phyloP scores from a whole-genome alignment of 331 rosid species.

The Telfairia occidentalis region DNA sequence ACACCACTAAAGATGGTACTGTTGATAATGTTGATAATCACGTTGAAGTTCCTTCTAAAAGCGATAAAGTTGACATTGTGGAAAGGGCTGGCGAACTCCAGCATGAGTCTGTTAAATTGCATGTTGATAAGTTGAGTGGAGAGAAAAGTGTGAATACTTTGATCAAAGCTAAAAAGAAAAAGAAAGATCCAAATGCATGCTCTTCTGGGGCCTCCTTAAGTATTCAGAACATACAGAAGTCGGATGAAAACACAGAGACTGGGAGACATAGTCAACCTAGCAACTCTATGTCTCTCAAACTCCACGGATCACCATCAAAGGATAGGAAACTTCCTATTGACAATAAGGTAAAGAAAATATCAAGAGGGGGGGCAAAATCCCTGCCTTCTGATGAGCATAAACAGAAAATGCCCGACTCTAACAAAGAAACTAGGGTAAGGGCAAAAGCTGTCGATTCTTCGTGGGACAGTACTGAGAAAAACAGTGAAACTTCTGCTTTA shows the following conservation, averaged over 20 bases:
- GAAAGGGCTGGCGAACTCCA: constrained; percentile 3
- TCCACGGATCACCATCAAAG: constrained; percentile 16
- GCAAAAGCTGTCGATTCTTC: constrained; percentile 20
- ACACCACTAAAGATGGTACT: background rate
- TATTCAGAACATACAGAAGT: constrained; percentile 9
- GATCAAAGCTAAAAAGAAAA: constrained; percentile 14
- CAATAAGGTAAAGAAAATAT: constrained; percentile 25
- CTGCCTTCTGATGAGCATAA: constrained; percentile 25
- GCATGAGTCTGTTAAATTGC: constrained; percentile 19
- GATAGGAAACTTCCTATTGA: constrained; percentile 19
- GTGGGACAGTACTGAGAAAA: constrained; percentile 20
- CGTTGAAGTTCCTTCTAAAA: background rate
- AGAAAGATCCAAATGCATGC: constrained; percentile 1
- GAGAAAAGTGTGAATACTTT: constrained; percentile 1
- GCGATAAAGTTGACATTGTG: constrained; percentile 1
- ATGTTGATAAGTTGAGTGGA: constrained; percentile 15
- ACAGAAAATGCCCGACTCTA: constrained; percentile 21
- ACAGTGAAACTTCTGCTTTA: constrained; percentile 17
- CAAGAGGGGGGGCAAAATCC: constrained; percentile 20
- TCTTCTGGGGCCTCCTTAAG: constrained; percentile 8
- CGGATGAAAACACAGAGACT: background rate
- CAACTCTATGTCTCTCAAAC: constrained; percentile 18
- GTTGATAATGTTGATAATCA: background rate
- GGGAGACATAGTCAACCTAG: constrained; percentile 11
- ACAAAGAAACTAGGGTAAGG: constrained; percentile 23